These are phyloP conservation scores for Fusarium brevicatenulatum DNA, from an alignment of 2,329 filamentous ascomycete genomes.

Conservation along the genomic window DNA sequence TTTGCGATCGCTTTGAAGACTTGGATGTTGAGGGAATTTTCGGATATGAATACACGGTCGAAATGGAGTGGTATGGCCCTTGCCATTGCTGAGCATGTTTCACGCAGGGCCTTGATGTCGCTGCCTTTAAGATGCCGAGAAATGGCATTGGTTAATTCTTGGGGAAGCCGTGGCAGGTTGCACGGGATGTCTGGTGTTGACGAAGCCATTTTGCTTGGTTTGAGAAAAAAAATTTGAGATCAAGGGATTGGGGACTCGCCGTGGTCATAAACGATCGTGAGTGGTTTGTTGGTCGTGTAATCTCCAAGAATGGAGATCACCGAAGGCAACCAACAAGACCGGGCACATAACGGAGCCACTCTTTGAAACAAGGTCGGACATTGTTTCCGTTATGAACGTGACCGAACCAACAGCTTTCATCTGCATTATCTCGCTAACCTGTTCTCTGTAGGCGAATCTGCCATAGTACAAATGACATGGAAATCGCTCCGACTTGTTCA, in stretches of 20 bases:
- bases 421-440: background rate
- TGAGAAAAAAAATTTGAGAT: background rate
- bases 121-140: background rate
- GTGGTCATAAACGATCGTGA: background rate
- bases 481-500: background rate
- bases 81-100: background rate
- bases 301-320: background rate
- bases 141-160: background rate
- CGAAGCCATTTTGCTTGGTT: background rate
- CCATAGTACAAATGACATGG: accelerated
- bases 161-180: background rate
- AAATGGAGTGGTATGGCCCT: background rate
- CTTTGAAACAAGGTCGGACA: background rate
- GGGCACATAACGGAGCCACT: background rate
- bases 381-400: accelerated
- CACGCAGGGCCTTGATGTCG: background rate
- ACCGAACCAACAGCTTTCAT: background rate
- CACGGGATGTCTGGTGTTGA: background rate
- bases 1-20: background rate
- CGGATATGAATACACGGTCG: background rate
- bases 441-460: accelerated
- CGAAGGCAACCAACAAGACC: background rate
- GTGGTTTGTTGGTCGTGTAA: background rate
- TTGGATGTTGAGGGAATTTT: background rate
- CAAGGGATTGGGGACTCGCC: background rate